Conservation (phyloP, 2,329 filamentous ascomycete species). For the Trichoderma semiorbis region DNA sequence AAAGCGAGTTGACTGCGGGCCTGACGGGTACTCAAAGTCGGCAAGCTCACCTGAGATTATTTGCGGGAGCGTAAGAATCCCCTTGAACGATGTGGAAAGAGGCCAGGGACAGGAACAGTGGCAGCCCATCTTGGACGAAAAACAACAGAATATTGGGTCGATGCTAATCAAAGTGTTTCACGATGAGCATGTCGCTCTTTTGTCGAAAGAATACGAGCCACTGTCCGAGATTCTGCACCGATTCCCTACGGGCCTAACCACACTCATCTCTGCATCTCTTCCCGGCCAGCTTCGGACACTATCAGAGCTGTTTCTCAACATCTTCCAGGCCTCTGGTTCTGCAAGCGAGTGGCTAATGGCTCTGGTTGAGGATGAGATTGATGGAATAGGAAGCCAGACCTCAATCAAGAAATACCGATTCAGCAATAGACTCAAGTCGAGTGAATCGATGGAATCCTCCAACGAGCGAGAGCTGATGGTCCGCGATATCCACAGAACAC, state of each 20-base stretch:
- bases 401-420: slow-evolving; percentile 71
- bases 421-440: slow-evolving; percentile 66
- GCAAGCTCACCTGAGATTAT: slow-evolving; percentile 48
- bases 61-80: slow-evolving; percentile 75
- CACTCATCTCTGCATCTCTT: slow-evolving; percentile 76
- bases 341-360: slow-evolving; percentile 88
- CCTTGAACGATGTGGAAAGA: slow-evolving; percentile 72
- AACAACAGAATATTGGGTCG: slow-evolving; percentile 73
- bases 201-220: slow-evolving; percentile 78
- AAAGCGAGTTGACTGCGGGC: slow-evolving; percentile 58
- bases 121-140: slow-evolving; percentile 77
- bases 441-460: slow-evolving; percentile 54
- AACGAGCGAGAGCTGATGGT: slow-evolving; percentile 69
- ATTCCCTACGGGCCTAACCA: slow-evolving; percentile 78
- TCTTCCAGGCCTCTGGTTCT: slow-evolving; percentile 87
- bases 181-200: slow-evolving; percentile 85
- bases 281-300: slow-evolving; percentile 75
- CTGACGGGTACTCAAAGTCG: slow-evolving; percentile 40
- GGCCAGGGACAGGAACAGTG: slow-evolving; percentile 81
- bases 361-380: slow-evolving; percentile 94
- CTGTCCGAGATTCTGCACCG: slow-evolving; percentile 80
- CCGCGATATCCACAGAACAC: slow-evolving; percentile 72
- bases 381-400: slow-evolving; percentile 81
- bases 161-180: slow-evolving; percentile 79
- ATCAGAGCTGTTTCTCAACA: slow-evolving; percentile 84